Evolutionary conservation across 805 yeast species (phyloP), one percentile per base, ranked within the genome.

Genomic region (Diddensiella santjacobensis): DNA sequence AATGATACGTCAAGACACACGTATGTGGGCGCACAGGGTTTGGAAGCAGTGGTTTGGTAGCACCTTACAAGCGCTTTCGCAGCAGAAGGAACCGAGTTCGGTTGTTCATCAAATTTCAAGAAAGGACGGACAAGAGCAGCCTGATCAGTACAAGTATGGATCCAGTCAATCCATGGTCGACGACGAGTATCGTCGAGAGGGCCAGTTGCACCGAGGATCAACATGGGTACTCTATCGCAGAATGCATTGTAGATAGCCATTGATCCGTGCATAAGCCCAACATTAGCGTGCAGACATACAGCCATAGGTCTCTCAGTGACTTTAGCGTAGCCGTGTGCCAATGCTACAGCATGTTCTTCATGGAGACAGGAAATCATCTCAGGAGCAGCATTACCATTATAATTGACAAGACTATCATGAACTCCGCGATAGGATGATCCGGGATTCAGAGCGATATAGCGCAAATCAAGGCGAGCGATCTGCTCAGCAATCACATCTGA

Each of bases 221-320:
- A 17, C 15, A 35, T 35, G 8, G 38, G 38, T 17, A 35, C 38
- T n/a, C 38, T 13, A 17, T 35, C 38, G 15, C 20, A n/a, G 20
- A 35, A 35, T 17, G 38, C 38, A 17, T 35, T 35, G 38, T 35
- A 35, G 38, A 35, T 35, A 35, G 38, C 38, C 38, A 35, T 35
- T 35, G 38, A 35, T n/a, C 20, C 38, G 20, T 35, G 38, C 38
- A 35, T 35, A 6, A 35, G 18, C 20, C 38, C 38, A 8, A 35
- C 38, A 35, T 35, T 35, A 35, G 38, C 38, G 15, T 35, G 38
- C 8, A 35, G 38, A 10, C 17, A 8, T 35, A 35, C 38, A 6
- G 38, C 38, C 38, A 35, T 35, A 17, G 38, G 38, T 17, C 38
- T 8, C 15, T 35, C 38, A 17, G 38, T 35, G 18, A 35, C 38